phyloP scores from a whole-genome alignment of 805 yeast genomes.

The Ogataea trehaloabstinens region DNA sequence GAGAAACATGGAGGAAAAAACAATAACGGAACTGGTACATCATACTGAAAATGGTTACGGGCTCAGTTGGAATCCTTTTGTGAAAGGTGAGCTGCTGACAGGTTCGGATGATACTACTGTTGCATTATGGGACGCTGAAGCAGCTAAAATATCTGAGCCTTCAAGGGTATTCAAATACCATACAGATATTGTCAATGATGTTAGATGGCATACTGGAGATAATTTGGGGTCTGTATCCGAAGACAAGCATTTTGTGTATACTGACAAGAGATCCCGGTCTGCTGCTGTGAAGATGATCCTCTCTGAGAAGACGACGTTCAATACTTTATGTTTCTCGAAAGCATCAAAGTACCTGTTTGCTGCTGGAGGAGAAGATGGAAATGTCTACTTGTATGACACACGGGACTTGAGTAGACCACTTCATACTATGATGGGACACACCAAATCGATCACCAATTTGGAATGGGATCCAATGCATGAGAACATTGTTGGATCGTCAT shows the following conservation, averaged over 20 bases:
- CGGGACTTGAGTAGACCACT: slow-evolving; percentile 43
- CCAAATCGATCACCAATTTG: slow-evolving; percentile 64
- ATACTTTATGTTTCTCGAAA: slow-evolving; percentile 64
- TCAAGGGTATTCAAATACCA: slow-evolving; percentile 38
- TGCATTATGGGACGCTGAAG: slow-evolving; percentile 55
- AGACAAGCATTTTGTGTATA: slow-evolving; percentile 53
- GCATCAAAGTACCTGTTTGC: slow-evolving; percentile 60
- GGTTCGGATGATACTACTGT: slow-evolving; percentile 66
- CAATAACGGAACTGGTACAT: slow-evolving; percentile 38
- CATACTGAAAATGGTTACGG: slow-evolving; percentile 76
- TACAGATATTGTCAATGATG: slow-evolving; percentile 67
- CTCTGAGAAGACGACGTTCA: slow-evolving; percentile 42
- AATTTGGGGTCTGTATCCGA: slow-evolving; percentile 74
- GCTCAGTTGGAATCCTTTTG: slow-evolving; percentile 57
- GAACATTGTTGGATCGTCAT: slow-evolving; percentile 74
- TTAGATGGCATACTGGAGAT: slow-evolving; percentile 63
- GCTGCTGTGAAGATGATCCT: slow-evolving; percentile 26
- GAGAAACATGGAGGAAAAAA: slow-evolving; percentile 15
- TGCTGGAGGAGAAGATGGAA: slow-evolving; percentile 67
- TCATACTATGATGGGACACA: slow-evolving; percentile 80
- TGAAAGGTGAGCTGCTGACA: slow-evolving; percentile 51
- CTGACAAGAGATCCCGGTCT: slow-evolving; percentile 45
- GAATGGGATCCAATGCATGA: slow-evolving; percentile 80
- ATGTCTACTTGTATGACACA: slow-evolving; percentile 62
- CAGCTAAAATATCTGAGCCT: slow-evolving; percentile 22